Percentiles rank a stretch among this genome's conserved stretches.
phyloP scores from a whole-genome alignment of 1,284 basidiomycete genomes.

The Neonothopanus nambi region DNA sequence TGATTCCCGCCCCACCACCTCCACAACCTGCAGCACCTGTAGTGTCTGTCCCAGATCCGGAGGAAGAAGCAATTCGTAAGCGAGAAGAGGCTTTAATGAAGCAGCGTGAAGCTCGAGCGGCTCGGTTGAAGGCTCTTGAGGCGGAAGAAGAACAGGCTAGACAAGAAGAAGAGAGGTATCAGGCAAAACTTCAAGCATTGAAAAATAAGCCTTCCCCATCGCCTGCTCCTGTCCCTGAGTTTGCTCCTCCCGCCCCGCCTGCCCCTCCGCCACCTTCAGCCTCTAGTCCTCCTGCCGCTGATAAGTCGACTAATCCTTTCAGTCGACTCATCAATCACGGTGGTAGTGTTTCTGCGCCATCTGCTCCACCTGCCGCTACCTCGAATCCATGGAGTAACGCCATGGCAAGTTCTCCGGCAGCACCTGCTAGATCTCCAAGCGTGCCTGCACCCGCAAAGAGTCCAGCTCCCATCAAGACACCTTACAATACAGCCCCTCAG shows the following conservation, averaged over 20 bases:
- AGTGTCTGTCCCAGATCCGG: slow-evolving; percentile 48
- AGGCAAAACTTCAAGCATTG: slow-evolving; percentile 48
- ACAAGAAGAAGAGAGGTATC: slow-evolving; percentile 60
- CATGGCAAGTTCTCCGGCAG: slow-evolving; percentile 33
- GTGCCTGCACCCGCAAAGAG: background rate
- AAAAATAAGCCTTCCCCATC: slow-evolving; percentile 41
- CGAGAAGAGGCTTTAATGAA: slow-evolving; percentile 70
- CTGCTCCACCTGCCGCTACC: slow-evolving; percentile 37
- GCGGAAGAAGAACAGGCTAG: slow-evolving; percentile 71
- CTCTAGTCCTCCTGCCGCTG: slow-evolving; percentile 21
- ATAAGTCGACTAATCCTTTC: slow-evolving; percentile 67
- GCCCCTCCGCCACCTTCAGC: slow-evolving; percentile 30
- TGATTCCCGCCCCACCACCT: too few species aligned
- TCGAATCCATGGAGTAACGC: slow-evolving; percentile 64
- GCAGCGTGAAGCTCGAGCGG: slow-evolving; percentile 65
- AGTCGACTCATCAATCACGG: slow-evolving; percentile 61
- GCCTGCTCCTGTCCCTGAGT: slow-evolving; percentile 23
- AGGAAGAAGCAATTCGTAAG: slow-evolving; percentile 62
- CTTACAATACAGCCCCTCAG: slow-evolving; percentile 65
- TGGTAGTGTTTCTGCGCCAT: slow-evolving; percentile 29
- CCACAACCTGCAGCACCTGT: slow-evolving; percentile 35
- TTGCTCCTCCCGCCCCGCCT: slow-evolving; percentile 23
- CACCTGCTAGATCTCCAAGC: slow-evolving; percentile 10
- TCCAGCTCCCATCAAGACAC: slow-evolving; percentile 39
- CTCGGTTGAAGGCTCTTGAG: slow-evolving; percentile 67